Base-by-base conservation (phyloP, 83 land plant species). In the Picea mariana region DNA sequence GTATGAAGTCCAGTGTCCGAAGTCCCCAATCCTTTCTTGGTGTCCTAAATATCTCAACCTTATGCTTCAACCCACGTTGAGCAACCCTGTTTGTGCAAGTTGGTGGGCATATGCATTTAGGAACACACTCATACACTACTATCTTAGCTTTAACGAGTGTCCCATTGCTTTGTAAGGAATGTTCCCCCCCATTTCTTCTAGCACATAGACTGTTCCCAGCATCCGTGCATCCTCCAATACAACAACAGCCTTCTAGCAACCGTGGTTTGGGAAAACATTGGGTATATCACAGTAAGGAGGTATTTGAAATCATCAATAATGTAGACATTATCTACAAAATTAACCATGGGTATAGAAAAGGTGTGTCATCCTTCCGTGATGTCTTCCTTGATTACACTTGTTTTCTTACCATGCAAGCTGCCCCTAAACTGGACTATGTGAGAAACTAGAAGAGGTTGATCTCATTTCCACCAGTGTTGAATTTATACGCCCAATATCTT, bases 11-110 rank as follows among this genome's bases (percentile, higher is more conserved):
- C 85, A 92, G 80, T 16, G 95, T 86, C 79, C 97, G 67, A 2
- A 94, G 97, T 17, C 99, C 97, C 99, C 97, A 94, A 9, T 91
- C 90, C 9, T 91, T 92, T 21, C 84, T 91, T 40, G 69, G 82
- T 0, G 99, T 92, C 82, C 93, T 88, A 84, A 96, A 96, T 40
- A 96, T 85, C 87, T 96, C 99, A 62, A 96, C 62, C 31, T 87
- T 83, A 64, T 90, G 81, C 24, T 82, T 90, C 58, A 89, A 3
- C 3, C 99, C 95, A 9, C 84, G 84, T 73, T 96, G 99, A 64
- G 86, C 87, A 65, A 94, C 93, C 59, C 97, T 90, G 59, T 92
- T 96, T 4, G 84, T 82, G 75, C 99, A 96, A 63, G 2, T 34
- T 34, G 34, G 34, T 34, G 34, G 34, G 2, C 34, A 34, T 34